Evolutionary conservation across 176 grass and related monocot genomes (phyloP).

Genomic region (Coix lacrymajobi): DNA sequence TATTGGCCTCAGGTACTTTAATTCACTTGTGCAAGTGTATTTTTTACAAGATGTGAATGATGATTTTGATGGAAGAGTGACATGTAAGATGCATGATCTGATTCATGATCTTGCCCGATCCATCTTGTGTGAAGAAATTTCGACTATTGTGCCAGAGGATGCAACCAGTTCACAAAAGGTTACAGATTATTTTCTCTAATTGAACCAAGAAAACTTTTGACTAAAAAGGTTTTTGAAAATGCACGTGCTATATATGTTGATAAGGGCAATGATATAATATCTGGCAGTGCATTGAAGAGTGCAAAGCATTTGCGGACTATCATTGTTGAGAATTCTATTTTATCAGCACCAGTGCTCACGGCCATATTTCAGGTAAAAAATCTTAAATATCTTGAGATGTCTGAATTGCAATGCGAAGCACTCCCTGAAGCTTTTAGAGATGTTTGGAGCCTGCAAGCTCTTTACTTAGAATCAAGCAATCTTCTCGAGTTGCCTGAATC

Average conservation of each 20-base stretch:
- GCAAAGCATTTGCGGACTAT: background rate
- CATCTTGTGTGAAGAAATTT: no score
- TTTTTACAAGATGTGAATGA: no score
- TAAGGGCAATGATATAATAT: background rate
- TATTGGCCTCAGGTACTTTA: background rate
- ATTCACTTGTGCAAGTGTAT: background rate
- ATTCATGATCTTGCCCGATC: no score
- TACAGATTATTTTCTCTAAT: no score
- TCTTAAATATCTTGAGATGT: background rate
- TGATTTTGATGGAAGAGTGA: no score
- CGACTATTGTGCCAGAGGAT: no score
- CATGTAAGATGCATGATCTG: no score
- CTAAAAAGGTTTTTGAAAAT: background rate
- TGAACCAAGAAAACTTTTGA: no score
- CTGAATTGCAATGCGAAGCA: background rate
- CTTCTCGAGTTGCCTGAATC: background rate
- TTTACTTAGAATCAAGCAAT: background rate
- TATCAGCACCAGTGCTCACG: background rate
- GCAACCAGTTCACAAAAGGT: no score
- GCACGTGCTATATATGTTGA: conserved; percentile 13
- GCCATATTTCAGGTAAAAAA: background rate
- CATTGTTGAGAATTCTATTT: background rate
- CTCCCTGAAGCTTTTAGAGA: background rate
- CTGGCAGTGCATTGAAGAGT: background rate
- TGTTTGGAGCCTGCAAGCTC: background rate